Base-by-base conservation (phyloP, 2,329 filamentous ascomycete species). In the Apiospora sp. region DNA sequence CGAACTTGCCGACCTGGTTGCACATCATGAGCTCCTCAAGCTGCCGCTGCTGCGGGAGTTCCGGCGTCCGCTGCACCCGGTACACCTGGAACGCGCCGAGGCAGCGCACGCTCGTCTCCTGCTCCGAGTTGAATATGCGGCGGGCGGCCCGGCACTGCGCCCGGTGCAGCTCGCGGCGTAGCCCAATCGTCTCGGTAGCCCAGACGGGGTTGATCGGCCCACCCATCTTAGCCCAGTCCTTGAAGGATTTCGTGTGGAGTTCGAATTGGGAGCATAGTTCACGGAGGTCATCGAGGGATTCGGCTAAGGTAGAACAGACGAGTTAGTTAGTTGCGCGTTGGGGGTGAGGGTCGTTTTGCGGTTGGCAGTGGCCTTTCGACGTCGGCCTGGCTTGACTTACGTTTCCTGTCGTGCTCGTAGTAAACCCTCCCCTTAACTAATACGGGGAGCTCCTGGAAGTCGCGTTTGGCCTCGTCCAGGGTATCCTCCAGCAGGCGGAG, bases 381-480 rank as follows among this genome's bases (percentile, higher is more conserved):
- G 14, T 22, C 27, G 16, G 8, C 10, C 10, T 41, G 37, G 37
- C 37, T 41, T 46, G 30, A 83, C 87, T 75, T 81, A 90, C 88
- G 77, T 72, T 84, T 87, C 71, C 87, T 83, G 77, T 91, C 88
- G 73, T 87, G 86, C 77, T 90, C 86, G 76, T 91, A 91, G 79
- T 90, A 88, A 67, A 86, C 83, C 76, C 87, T 85, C 43, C 88
- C 88, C 75, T 89, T 87, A 71, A 91, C 85, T 61, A 91, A 82
- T 67, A 84, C 83, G 30, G 85, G 85, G 73, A 91, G 82, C 77
- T 88, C 86, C 81, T 91, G 89, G 75, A 90, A 91, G 81, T 91
- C 89, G 79, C 85, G 86, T 81, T 87, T 89, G 72, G 89, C 89
- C 75, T 90, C 88, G 78, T 90, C 87, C 70, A 91, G 83, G n/a